These are phyloP conservation scores for Bruguiera gymnorhiza DNA, from an alignment of 345 rosid species.

Conservation along the genomic window DNA sequence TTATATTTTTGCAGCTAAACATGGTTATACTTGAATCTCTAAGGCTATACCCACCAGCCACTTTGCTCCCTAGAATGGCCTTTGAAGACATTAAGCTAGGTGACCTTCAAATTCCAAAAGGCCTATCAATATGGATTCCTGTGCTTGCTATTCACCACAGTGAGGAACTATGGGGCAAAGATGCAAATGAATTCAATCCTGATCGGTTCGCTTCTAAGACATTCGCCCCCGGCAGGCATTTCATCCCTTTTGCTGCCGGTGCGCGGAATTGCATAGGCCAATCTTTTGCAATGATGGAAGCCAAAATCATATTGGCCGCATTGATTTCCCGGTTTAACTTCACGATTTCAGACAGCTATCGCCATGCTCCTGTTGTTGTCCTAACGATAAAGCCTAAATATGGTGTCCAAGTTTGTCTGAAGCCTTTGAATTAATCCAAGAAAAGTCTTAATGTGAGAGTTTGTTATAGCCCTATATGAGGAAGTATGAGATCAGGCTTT, in stretches of 20 bases:
- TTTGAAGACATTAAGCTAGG: constrained; percentile 81
- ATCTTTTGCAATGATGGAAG: constrained; percentile 80
- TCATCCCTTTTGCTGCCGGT: constrained; percentile 78
- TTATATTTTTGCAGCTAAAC: constrained; percentile 46
- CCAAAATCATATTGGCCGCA: constrained; percentile 68
- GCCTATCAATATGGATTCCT: constrained; percentile 92
- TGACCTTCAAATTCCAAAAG: constrained; percentile 76
- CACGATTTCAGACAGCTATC: constrained; percentile 49
- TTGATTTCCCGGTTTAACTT: constrained; percentile 57
- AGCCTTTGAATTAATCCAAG: constrained; percentile 31
- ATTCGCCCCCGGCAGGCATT: constrained; percentile 51
- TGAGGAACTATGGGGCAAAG: constrained; percentile 84
- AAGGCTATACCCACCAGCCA: constrained; percentile 90
- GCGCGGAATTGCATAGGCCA: constrained; percentile 80
- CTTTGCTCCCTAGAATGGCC: constrained; percentile 85
- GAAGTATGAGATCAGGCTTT: background rate
- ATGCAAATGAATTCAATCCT: constrained; percentile 81
- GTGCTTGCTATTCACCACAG: constrained; percentile 88
- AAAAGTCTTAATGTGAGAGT: background rate
- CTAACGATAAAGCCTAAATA: constrained; percentile 71
- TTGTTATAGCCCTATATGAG: background rate
- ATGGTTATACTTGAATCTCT: constrained; percentile 88
- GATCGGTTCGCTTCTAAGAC: constrained; percentile 57
- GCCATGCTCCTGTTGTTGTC: constrained; percentile 73
- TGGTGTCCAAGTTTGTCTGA: constrained; percentile 65